Base-by-base conservation (phyloP, 345 rosid species). In the Murraya paniculata region DNA sequence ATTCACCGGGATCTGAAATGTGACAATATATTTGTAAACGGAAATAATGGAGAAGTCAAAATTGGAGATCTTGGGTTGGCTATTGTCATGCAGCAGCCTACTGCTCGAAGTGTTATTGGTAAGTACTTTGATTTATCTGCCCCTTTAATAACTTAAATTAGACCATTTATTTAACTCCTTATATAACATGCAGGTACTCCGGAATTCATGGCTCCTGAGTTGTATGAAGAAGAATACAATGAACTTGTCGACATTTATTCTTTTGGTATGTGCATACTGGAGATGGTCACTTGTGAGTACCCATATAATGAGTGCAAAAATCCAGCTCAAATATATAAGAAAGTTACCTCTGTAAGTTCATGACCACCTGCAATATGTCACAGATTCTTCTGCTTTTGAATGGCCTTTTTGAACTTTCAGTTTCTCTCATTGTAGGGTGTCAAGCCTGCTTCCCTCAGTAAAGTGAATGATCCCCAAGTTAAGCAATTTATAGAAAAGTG, bases 151-250 rank as follows among this genome's bases (percentile, higher is more conserved):
- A 28, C 55, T 64, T 55, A 6, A 14, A 58, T 35, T 30, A 9
- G 35, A 65, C 6, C 3, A 25, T 45, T 25, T 55, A 67, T 7
- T 7, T 68, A 21, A 66, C 27, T 28, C 73, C 48, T 56, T 75
- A 2, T 76, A n/a, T 33, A 24, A 79, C 76, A 3, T 72, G 38
- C 87, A 88, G 96, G 96, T 33, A 94, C 97, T 75, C 97, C 98
- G 35, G 98, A 91, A 71, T 94, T 91, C 90, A 94, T 94, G 98
- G 96, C 98, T 45, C 98, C 98, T 0, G 98, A 93, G 87, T 91
- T 93, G 25, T 93, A 93, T 69, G 96, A 93, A 48, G 98, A 91
- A 85, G 97, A 89, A 59, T 93, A 93, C 84, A 89, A 89, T 81
- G 96, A 93, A 71, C 96, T 91, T 18, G 93, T 91, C 1, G 97